These are phyloP conservation scores for Nicotiana tabacum DNA, from an alignment of 257 asterid species.

Conservation along the genomic window DNA sequence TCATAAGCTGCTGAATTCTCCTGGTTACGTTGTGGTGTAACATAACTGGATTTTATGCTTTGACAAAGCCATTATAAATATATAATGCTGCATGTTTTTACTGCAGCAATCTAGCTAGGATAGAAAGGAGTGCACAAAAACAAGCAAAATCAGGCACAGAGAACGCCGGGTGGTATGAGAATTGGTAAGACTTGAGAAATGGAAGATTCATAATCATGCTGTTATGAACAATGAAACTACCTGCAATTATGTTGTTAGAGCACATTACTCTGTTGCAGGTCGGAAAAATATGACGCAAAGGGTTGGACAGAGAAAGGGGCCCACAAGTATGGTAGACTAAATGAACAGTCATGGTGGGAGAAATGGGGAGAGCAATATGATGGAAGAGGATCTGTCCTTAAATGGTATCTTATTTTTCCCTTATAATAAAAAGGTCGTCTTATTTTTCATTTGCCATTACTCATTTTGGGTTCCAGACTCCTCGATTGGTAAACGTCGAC, in stretches of 20 bases:
- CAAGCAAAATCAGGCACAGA: slow-evolving; percentile 95
- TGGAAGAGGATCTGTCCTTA: slow-evolving; percentile 91
- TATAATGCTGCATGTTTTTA: slow-evolving; percentile 11
- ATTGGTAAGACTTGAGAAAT: slow-evolving; percentile 55
- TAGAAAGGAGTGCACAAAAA: slow-evolving; percentile 97
- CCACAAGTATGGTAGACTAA: slow-evolving; percentile 88
- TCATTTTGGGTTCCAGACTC: background rate
- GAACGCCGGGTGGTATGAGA: slow-evolving; percentile 95
- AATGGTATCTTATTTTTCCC: slow-evolving; percentile 52
- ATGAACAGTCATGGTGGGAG: slow-evolving; percentile 99
- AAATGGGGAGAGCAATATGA: slow-evolving; percentile 99
- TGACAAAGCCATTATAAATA: background rate
- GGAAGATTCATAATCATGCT: background rate
- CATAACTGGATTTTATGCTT: background rate
- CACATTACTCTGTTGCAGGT: slow-evolving; percentile 41
- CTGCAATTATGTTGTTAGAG: background rate
- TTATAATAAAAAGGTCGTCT: slow-evolving; percentile 47
- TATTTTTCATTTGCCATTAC: background rate
- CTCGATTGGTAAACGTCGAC: background rate
- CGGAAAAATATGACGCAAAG: slow-evolving; percentile 97
- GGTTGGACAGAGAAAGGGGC: slow-evolving; percentile 99
- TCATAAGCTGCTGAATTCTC: background rate
- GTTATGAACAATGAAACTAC: background rate
- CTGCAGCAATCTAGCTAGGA: slow-evolving; percentile 91
- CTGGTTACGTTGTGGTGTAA: background rate